Conservation (phyloP, 495 filamentous ascomycete genomes). For the Penicillium cataractarum region DNA sequence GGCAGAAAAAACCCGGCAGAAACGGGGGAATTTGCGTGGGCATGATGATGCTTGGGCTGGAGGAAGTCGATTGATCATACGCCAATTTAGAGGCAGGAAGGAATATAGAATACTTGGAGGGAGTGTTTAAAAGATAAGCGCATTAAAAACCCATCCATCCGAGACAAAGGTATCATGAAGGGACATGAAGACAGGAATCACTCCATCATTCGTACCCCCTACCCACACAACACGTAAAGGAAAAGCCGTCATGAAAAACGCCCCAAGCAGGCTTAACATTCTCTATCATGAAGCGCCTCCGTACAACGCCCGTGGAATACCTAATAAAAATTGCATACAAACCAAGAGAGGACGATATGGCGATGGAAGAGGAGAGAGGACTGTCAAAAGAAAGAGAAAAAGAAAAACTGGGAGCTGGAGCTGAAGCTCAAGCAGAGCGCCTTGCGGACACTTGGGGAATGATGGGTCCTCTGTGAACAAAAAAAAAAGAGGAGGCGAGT, state of each 20-base stretch:
- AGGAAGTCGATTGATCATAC: not conserved
- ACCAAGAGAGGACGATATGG: constrained; percentile 8
- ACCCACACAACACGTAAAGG: not conserved
- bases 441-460: constrained; percentile 3
- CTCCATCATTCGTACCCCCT: not conserved
- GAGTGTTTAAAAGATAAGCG: not conserved
- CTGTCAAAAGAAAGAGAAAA: not conserved
- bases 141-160: not conserved
- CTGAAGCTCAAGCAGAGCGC: not conserved
- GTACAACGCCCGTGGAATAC: constrained; percentile 28
- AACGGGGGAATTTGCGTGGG: constrained; percentile 1
- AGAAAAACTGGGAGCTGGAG: not conserved
- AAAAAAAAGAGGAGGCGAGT: not conserved
- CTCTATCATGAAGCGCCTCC: constrained; percentile 34
- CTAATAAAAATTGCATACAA: constrained; percentile 24
- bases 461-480: not conserved
- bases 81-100: not conserved
- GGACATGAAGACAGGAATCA: not conserved
- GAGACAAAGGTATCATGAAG: not conserved
- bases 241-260: constrained; percentile 17
- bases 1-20: constrained; percentile 35
- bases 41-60: not conserved
- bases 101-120: not conserved
- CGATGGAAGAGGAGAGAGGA: constrained; percentile 4
- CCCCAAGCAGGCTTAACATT: constrained; percentile 31